Base-by-base conservation (phyloP, 371 early-diverging fungal genomes). In the Mortierella sp. region DNA sequence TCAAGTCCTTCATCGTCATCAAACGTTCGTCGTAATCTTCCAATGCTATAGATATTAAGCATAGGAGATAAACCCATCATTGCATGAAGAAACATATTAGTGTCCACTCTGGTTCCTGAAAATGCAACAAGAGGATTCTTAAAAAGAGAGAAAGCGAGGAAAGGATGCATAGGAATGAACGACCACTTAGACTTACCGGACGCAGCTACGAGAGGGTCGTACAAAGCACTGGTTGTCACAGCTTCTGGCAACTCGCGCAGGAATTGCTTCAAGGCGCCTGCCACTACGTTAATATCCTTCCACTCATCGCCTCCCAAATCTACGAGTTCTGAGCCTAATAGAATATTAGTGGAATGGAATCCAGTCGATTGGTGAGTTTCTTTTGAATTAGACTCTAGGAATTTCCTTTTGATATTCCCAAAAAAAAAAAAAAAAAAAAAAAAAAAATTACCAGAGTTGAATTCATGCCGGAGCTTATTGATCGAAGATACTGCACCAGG, bases 221-320 rank as follows among this genome's bases (percentile, higher is more conserved):
- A 92, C 29, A 93, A 85, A 46, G 87, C 83, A 77, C 87, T 94
- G 2, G 98, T 96, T 72, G 96, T 84, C 48, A 98, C 79, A 1
- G 98, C 97, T 67, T 98, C 97, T 1, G 98, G 98, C 60, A 98
- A 74, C 59, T 96, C 96, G 9, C 98, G 88, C 65, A 98, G 75
- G 74, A 96, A 98, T 75, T 94, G 97, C 81, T 98, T 98, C 72
- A 97, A 81, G 43, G 95, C 89, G 60, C 97, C 96, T 4, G 97
- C 96, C 1, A 97, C 87, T 1, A 93, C 90, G 80, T 95, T 94
- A 76, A 94, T 94, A 68, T 92, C 93, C 70, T 93, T 83, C 86
- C 92, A 93, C 25, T 89, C 88, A 25, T 92, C 90, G 11, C 82
- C 74, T 50, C 83, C 79, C 51, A 94, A 68, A 58, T 94, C 84